Base-by-base conservation (phyloP, 2,329 filamentous ascomycete species). In the Hymenoscyphus linearis region DNA sequence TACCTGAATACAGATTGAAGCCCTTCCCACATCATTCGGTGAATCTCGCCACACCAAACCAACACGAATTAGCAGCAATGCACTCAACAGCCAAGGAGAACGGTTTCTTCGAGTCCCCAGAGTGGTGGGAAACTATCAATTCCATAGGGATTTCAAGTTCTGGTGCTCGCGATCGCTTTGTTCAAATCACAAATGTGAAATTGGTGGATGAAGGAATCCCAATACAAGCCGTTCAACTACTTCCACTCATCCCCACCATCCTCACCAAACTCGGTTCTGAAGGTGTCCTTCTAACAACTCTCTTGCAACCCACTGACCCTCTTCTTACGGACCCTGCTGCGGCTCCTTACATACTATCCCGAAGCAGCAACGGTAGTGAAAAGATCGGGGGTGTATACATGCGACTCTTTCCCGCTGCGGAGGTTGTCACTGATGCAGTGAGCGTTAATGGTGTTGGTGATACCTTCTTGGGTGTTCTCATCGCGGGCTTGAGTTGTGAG, bases 401-500 rank as follows among this genome's bases (percentile, higher is more conserved):
- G 87, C 76, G 85, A 5, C 72, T 87, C 0, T 77, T 70, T 53
- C 85, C 89, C 0, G 79, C 89, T 0, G 83, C 83, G 0, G 85
- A 89, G 71, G 76, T 78, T 16, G 80, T 96, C 0, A 76, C 82
- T 22, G 85, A 95, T 27, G 80, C 96, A 1, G 85, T 93, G 1
- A 96, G 91, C 54, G 93, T 98, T 10, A 98, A 98, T 73, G 95
- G 93, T 0, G 92, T 91, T 2, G 95, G 95, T 0, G 95, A 99
- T 75, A 97, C 95, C 0, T 93, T 98, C 73, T 79, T 96, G 9
- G 95, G 93, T 0, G 88, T 92, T 14, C 68, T 97, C 60, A 78
- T 96, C n/a, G 88, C 91, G 1, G 91, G 90, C 0, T 73, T 98
- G 66, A 86, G 86, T 0, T 83, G 80, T 22, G 72, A 72, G 27